These are phyloP conservation scores for Trypethelium eluteriae DNA, from an alignment of 495 filamentous ascomycete genomes.

Conservation along the genomic window DNA sequence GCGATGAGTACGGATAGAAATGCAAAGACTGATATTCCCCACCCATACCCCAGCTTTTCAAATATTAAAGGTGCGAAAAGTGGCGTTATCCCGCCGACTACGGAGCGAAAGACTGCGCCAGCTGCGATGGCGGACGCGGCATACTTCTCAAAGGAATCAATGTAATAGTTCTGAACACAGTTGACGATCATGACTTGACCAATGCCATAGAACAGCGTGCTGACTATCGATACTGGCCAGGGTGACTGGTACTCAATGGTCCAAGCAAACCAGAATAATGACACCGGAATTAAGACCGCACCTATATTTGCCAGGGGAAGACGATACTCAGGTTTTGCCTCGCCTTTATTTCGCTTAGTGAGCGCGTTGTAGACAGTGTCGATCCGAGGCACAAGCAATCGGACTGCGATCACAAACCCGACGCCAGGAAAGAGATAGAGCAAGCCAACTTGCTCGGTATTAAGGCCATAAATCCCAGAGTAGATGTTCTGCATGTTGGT, in stretches of 20 bases:
- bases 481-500: constrained; percentile 30
- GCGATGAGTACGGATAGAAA: constrained; percentile 29
- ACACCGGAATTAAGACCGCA: constrained; percentile 23
- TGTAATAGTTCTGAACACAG: constrained; percentile 32
- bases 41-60: constrained; percentile 32
- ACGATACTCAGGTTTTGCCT: constrained; percentile 34
- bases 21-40: constrained; percentile 29
- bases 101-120: constrained; percentile 30
- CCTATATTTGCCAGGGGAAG: constrained; percentile 28
- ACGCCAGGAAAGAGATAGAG: constrained; percentile 29
- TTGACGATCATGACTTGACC: constrained; percentile 54
- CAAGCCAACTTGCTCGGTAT: constrained; percentile 27
- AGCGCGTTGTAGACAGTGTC: constrained; percentile 36
- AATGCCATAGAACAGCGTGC: constrained; percentile 42
- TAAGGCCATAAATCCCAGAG: constrained; percentile 25
- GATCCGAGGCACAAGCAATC: constrained; percentile 38
- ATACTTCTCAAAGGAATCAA: constrained; percentile 33
- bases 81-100: constrained; percentile 32
- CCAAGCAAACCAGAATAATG: constrained; percentile 32
- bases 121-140: constrained; percentile 36
- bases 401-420: constrained; percentile 34
- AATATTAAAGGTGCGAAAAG: constrained; percentile 34
- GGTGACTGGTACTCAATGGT: constrained; percentile 23
- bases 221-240: constrained; percentile 26
- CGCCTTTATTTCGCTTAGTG: constrained; percentile 28